Base-by-base conservation (phyloP, 2,329 filamentous ascomycete species). In the Incumbomyces delicatus region DNA sequence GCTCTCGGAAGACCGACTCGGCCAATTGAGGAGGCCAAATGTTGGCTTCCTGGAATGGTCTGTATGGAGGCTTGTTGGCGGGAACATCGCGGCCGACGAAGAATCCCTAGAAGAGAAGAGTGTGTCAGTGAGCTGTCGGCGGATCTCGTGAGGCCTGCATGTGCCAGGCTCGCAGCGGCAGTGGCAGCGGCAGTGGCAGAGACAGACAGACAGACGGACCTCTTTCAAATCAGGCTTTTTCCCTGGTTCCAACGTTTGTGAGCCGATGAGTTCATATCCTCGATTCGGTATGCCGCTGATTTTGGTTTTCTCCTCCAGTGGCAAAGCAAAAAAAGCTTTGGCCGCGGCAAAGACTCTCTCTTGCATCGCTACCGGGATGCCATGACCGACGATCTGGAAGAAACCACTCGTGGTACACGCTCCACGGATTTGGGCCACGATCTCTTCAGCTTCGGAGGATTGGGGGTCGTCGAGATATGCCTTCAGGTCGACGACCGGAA, bases 311-410 rank as follows among this genome's bases (percentile, higher is more conserved):
- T 32, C 14, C 12, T 31, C n/a, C 14, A 34, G 41, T 27, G 18
- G n/a, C 42, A 45, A 14, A n/a, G 20, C 59, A 53, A 80, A 78
- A 54, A 78, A 67, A 11, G 61, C 61, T 51, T 67, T 64, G 12
- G 68, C 63, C 2, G 65, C 62, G 13, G 64, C 51, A 48, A 77
- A 63, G 2, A 69, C 63, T 2, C 57, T 57, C 8, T 65, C 51
- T 52, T 71, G 72, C 13, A 72, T 57, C 3, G 55, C 48, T 4
- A 61, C 50, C 1, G 69, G 58, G 3, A 78, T 64, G 2, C 66
- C 61, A 54, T 77, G 73, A 6, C 69, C 69, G 6, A 64, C 63
- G 41, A 78, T 66, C 53, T 75, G 72, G 60, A 77, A 76, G 59
- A 77, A 77, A 3, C 74, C 74, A 30, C 63, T 74, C 53, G 61